These are phyloP conservation scores for Hippophae rhamnoides DNA, from an alignment of 306 rosid genomes.

Conservation along the genomic window DNA sequence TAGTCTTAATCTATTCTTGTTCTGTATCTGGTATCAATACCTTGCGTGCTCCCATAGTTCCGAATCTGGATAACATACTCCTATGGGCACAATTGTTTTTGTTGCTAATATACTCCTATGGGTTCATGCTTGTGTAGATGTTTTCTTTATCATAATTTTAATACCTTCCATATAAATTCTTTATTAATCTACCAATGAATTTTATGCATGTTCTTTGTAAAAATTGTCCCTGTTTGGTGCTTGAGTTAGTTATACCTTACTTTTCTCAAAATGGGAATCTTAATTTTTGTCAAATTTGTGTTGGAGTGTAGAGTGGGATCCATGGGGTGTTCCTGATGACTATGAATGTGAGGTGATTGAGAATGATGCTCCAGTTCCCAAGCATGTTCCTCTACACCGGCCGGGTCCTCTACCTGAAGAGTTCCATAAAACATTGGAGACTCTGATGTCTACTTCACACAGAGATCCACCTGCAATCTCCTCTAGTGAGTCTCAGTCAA, in stretches of 20 bases:
- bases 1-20: too few relatives aligned
- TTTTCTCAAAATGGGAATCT: not conserved
- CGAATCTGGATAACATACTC: too few relatives aligned
- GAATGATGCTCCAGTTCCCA: slow-evolving; percentile 83
- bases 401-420: slow-evolving; percentile 78
- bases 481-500: slow-evolving; percentile 37
- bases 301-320: slow-evolving; percentile 73
- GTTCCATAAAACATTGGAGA: slow-evolving; percentile 49
- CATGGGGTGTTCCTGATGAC: slow-evolving; percentile 90
- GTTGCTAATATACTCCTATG: too few relatives aligned
- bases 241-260: not conserved
- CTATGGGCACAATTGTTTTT: too few relatives aligned
- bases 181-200: too few relatives aligned
- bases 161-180: too few relatives aligned
- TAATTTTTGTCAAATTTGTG: slow-evolving; percentile 2
- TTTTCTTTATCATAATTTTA: too few relatives aligned
- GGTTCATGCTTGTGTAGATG: too few relatives aligned
- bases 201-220: too few relatives aligned
- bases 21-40: too few relatives aligned
- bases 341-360: slow-evolving; percentile 76
- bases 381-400: slow-evolving; percentile 72
- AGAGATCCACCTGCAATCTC: slow-evolving; percentile 24
- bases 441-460: slow-evolving; percentile 20
- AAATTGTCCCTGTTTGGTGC: not conserved
- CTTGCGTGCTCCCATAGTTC: too few relatives aligned